Evolutionary conservation across 441 rosid species (phyloP), one percentile per base, ranked within the genome.

Genomic region (Syzygium syzygioides): DNA sequence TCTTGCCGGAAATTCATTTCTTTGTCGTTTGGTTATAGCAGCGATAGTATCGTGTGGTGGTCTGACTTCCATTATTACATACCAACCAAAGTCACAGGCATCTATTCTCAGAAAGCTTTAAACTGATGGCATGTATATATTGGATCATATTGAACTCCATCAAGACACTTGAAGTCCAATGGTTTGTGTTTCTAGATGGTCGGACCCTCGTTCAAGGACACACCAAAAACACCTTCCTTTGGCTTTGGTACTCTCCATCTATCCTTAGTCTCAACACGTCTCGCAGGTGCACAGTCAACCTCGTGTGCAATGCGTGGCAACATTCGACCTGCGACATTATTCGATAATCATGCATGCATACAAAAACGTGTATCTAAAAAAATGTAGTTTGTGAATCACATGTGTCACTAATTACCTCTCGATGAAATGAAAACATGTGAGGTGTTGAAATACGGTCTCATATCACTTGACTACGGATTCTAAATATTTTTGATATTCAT

Each of bases 1-100:
- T 57, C 14, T 9, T 0, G 14, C 32, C 1, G 0, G 25, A 17
- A 30, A 32, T 32, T 32, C 25, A 34, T 30, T 30, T 34, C 14
- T 34, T 20, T 34, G 14, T 19, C 0, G 26, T 68, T 32, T 68
- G 48, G 26, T 34, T 32, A 68, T 9, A 68, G 7, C 79, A 37
- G 34, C 12, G 5, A 23, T 0, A 32, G 79, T 66, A 32, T 32
- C 23, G 45, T 6, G 19, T 17, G 79, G 45, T 18, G 7, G 14
- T 68, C 14, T 4, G 11, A 5, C 48, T 68, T 68, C 26, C 14
- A 0, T 32, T 4, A 6, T 9, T 19, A 34, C 79, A 2, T 0
- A 34, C 79, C 79, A 68, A 68, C 79, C 45, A 26, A 68, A 37
- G 7, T 18, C 79, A 32, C 34, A 34, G 7, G 18, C 4, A 0